Percentiles rank a stretch among this genome's conserved stretches.
phyloP scores from a whole-genome alignment of 202 grass and related monocot species.

The Digitaria exilis region DNA sequence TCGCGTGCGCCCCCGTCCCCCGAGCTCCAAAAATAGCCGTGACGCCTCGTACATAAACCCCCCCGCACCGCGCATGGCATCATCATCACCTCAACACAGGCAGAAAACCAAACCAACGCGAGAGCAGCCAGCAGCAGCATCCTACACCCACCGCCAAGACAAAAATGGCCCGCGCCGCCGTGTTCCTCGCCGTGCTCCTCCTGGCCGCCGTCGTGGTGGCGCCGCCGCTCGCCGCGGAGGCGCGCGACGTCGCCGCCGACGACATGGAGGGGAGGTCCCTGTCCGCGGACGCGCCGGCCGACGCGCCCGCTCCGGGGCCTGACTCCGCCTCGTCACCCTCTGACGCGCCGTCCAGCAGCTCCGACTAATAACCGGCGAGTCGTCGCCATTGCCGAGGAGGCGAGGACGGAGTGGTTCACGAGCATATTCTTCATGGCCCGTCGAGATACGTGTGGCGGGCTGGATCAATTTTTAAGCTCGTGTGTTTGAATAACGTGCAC shows the following conservation, averaged over 20 bases:
- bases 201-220: neutral
- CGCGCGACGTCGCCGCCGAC: neutral
- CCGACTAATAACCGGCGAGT: too few relatives aligned
- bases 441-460: too few relatives aligned
- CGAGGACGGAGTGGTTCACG: too few relatives aligned
- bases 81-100: neutral
- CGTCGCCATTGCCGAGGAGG: too few relatives aligned
- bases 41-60: neutral
- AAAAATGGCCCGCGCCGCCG: slow-evolving; percentile 5
- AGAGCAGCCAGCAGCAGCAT: too few relatives aligned
- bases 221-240: neutral
- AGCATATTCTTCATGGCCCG: too few relatives aligned
- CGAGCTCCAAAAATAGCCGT: neutral
- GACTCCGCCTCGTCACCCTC: neutral
- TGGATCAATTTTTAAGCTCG: too few relatives aligned
- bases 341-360: neutral
- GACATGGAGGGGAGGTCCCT: neutral
- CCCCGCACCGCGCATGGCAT: neutral
- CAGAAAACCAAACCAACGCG: neutral
- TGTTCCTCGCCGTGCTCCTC: neutral
- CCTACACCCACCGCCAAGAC: too few relatives aligned
- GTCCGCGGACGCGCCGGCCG: neutral
- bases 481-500: too few relatives aligned
- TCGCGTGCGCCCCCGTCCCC: too few relatives aligned
- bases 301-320: neutral